Conservation (phyloP, 202 grass and related monocot species). For the Elaeis oleifera region DNA sequence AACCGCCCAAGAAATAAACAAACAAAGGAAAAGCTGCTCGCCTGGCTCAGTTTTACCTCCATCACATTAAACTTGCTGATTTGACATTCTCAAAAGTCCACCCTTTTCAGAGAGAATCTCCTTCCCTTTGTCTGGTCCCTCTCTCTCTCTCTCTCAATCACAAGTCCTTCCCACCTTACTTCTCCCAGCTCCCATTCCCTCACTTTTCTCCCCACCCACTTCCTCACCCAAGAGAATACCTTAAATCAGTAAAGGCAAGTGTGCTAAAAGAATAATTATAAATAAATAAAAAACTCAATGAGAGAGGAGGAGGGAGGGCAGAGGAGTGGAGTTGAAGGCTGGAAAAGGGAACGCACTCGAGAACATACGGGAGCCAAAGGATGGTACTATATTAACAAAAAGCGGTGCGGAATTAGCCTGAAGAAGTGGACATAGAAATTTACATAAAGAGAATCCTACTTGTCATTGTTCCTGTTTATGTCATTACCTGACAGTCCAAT, state of each 20-base stretch:
- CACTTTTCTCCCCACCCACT: neutral
- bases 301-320: slow-evolving; percentile 12
- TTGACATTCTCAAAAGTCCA: slow-evolving; percentile 38
- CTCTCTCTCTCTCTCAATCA: slow-evolving; percentile 11
- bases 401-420: slow-evolving; percentile 22
- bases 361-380: slow-evolving; percentile 48
- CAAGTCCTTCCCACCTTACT: too few relatives aligned
- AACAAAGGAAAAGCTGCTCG: neutral
- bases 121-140: slow-evolving; percentile 1
- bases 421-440: slow-evolving; percentile 30
- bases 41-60: slow-evolving; percentile 20
- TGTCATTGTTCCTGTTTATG: slow-evolving; percentile 23
- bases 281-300: neutral
- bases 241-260: neutral
- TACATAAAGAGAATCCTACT: slow-evolving; percentile 42
- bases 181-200: neutral
- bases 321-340: slow-evolving; percentile 89
- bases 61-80: slow-evolving; percentile 33
- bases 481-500: too few relatives aligned
- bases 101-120: slow-evolving; percentile 14
- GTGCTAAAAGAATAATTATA: neutral
- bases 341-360: slow-evolving; percentile 72
- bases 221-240: neutral
- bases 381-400: slow-evolving; percentile 33
- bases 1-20: slow-evolving; percentile 9